These are phyloP conservation scores for Papilionanthe hybrid DNA, from an alignment of 116 monocot genomes.

Conservation along the genomic window DNA sequence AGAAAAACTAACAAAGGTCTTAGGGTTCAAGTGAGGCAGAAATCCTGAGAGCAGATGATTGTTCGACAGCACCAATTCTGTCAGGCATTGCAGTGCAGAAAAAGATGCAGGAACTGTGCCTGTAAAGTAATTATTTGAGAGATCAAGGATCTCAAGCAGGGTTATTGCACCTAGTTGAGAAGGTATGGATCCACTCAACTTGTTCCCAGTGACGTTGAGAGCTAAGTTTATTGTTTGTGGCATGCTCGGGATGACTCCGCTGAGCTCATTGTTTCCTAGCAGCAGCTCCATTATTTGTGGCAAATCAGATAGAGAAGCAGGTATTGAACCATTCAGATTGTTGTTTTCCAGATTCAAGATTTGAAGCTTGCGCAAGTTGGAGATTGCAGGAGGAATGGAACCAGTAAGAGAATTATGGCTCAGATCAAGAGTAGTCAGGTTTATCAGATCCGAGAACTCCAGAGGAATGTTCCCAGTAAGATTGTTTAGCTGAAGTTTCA, in stretches of 20 bases:
- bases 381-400: conserved; percentile 28
- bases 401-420: conserved; percentile 39
- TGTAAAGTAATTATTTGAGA: conserved; percentile 49
- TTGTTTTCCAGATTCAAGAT: conserved; percentile 36
- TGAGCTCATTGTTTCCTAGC: conserved; percentile 48
- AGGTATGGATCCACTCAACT: conserved; percentile 38
- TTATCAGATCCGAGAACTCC: conserved; percentile 13
- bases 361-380: conserved; percentile 26
- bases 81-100: conserved; percentile 19
- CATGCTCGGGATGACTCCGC: conserved; percentile 33
- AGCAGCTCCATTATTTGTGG: conserved; percentile 25
- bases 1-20: conserved; percentile 7
- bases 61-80: conserved; percentile 36
- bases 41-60: conserved; percentile 53
- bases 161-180: not conserved
- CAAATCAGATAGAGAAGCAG: conserved; percentile 20
- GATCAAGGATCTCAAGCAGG: conserved; percentile 51
- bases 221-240: conserved; percentile 27
- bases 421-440: conserved; percentile 40
- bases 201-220: conserved; percentile 55
- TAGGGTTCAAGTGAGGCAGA: conserved; percentile 21
- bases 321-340: conserved; percentile 37
- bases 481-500: conserved; percentile 43
- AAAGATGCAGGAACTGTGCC: conserved; percentile 37
- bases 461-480: conserved; percentile 38